Conservation (phyloP, 495 filamentous ascomycete genomes). For the Geopyxis carbonaria region DNA sequence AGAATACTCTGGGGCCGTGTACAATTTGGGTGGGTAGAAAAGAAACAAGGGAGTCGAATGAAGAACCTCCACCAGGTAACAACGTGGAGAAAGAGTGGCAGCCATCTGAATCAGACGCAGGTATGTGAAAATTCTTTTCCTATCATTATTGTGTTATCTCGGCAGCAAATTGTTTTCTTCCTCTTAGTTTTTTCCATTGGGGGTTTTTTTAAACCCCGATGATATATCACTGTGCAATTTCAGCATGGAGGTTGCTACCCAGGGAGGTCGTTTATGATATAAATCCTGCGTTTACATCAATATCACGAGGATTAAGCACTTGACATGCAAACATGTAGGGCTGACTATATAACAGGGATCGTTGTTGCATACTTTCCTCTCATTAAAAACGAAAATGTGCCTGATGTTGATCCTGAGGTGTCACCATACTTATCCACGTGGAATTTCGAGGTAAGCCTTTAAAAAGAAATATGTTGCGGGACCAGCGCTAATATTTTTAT, state of each 20-base stretch:
- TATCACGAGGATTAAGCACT: too few relatives aligned
- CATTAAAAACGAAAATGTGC: slow-evolving; percentile 60
- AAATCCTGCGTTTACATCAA: too few relatives aligned
- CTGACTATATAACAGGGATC: too few relatives aligned
- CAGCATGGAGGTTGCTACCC: too few relatives aligned
- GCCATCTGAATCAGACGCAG: slow-evolving; percentile 59
- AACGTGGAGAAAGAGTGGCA: slow-evolving; percentile 48
- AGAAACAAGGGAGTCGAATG: slow-evolving; percentile 42
- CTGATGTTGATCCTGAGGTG: slow-evolving; percentile 59
- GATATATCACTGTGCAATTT: too few relatives aligned
- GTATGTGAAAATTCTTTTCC: slow-evolving; percentile 23
- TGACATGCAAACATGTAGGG: too few relatives aligned
- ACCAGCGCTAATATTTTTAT: not conserved
- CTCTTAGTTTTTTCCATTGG: too few relatives aligned
- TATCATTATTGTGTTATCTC: not conserved
- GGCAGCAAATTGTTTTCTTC: not conserved
- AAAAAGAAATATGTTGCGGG: too few relatives aligned
- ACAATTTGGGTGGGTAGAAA: slow-evolving; percentile 87
- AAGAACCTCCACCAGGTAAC: slow-evolving; percentile 44
- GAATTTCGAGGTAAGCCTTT: slow-evolving; percentile 58
- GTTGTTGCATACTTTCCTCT: slow-evolving; percentile 84
- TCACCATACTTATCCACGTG: slow-evolving; percentile 83
- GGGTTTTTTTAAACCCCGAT: too few relatives aligned
- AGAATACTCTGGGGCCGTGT: slow-evolving; percentile 62
- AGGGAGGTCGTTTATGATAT: too few relatives aligned